Conservation (phyloP, 1,139 yeast genomes). For the Pneumocystis murina region DNA sequence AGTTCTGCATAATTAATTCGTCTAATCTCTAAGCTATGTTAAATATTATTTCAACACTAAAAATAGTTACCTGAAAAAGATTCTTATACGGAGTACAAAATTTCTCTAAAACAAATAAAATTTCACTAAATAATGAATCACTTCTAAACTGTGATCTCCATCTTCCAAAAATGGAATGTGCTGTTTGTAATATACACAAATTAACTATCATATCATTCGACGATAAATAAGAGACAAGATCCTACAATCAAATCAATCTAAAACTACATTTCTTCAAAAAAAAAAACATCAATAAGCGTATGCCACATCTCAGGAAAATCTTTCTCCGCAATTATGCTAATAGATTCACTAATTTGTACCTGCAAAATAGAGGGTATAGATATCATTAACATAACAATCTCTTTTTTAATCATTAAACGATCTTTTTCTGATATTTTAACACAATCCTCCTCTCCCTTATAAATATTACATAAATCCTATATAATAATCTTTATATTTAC, state of each 20-base stretch:
- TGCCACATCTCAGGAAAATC: constrained; percentile 93
- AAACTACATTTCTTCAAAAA: neutral
- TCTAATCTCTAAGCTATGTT: constrained; percentile 26
- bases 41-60: constrained; percentile 14
- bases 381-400: constrained; percentile 74
- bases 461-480: neutral
- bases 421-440: constrained; percentile 50
- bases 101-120: constrained; percentile 68
- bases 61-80: constrained; percentile 29
- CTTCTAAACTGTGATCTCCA: constrained; percentile 94
- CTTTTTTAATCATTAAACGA: constrained; percentile 51
- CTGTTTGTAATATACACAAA: constrained; percentile 76
- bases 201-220: constrained; percentile 55
- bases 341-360: constrained; percentile 84
- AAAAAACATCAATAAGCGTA: constrained; percentile 44
- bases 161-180: constrained; percentile 87
- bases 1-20: constrained; percentile 38
- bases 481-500: constrained; percentile 10
- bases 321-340: constrained; percentile 82
- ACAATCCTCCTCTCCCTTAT: constrained; percentile 60
- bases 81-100: constrained; percentile 70
- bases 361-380: constrained; percentile 61
- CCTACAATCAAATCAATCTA: constrained; percentile 7
- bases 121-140: constrained; percentile 77
- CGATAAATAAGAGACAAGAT: constrained; percentile 50